Percentiles rank a stretch among this genome's conserved stretches.
phyloP scores from a whole-genome alignment of 2,329 filamentous ascomycete species.

The Escovopsis weberi region DNA sequence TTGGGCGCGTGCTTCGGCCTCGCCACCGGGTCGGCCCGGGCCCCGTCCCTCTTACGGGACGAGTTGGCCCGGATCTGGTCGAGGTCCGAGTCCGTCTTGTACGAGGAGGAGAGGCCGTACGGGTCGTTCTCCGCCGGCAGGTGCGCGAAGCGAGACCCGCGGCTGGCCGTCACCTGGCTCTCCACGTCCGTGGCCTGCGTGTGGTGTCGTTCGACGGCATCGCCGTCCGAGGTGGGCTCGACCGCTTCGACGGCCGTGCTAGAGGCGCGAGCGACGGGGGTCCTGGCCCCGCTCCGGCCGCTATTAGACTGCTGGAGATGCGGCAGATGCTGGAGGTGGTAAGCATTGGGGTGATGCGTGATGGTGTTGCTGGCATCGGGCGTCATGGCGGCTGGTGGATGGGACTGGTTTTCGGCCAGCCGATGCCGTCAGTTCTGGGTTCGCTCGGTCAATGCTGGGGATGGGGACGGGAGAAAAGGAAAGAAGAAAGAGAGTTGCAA shows the following conservation, averaged over 20 bases:
- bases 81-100: conserved; percentile 68
- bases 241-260: conserved; percentile 32
- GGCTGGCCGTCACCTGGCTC: conserved; percentile 23
- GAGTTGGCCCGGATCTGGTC: conserved; percentile 67
- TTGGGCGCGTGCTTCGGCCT: conserved; percentile 11
- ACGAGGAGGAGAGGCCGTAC: conserved; percentile 58
- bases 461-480: too few species aligned
- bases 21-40: conserved; percentile 7
- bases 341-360: conserved; percentile 30
- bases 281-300: conserved; percentile 14
- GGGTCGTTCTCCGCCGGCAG: conserved; percentile 60
- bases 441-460: too few species aligned
- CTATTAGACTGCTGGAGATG: conserved; percentile 9
- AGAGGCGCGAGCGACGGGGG: conserved; percentile 18
- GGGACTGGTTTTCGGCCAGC: not conserved
- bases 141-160: conserved; percentile 34
- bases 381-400: conserved; percentile 19
- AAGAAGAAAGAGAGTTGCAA: too few species aligned
- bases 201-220: conserved; percentile 28
- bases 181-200: conserved; percentile 32
- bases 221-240: conserved; percentile 17
- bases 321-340: conserved; percentile 23
- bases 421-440: not conserved
- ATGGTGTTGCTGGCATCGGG: conserved; percentile 26
- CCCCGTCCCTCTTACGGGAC: conserved; percentile 54